phyloP scores from a whole-genome alignment of 2,329 filamentous ascomycete genomes.

The Monosporascus cannonballus region DNA sequence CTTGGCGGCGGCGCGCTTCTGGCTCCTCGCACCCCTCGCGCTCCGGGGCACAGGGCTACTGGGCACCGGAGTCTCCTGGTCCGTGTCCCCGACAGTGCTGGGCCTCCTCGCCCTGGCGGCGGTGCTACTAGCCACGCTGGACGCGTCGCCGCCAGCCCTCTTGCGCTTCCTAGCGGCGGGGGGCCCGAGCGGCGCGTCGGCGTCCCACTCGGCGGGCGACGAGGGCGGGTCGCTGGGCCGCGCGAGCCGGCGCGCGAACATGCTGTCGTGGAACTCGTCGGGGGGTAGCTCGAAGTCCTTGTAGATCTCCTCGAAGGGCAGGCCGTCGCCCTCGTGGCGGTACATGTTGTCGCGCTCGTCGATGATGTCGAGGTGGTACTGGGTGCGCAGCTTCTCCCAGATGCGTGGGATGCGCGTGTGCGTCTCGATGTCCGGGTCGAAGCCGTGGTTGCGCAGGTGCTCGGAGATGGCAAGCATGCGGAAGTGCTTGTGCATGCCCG shows the following conservation, averaged over 20 bases:
- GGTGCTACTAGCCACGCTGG: constrained; percentile 42
- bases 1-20: constrained; percentile 38
- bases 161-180: constrained; percentile 37
- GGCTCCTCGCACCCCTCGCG: constrained; percentile 36
- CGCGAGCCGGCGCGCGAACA: constrained; percentile 34
- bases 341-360: constrained; percentile 72
- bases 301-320: constrained; percentile 53
- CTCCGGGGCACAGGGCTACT: constrained; percentile 34
- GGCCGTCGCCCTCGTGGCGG: constrained; percentile 49
- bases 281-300: constrained; percentile 59
- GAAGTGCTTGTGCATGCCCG: constrained; percentile 90
- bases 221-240: constrained; percentile 37
- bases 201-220: constrained; percentile 40
- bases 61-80: constrained; percentile 37
- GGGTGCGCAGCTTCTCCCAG: constrained; percentile 76
- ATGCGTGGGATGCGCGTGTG: constrained; percentile 90
- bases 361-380: constrained; percentile 81
- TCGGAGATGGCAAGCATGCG: constrained; percentile 83
- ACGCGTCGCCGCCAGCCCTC: constrained; percentile 30
- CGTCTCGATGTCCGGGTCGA: constrained; percentile 59
- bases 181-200: constrained; percentile 19
- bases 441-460: constrained; percentile 73
- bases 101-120: constrained; percentile 35
- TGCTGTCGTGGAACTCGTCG: constrained; percentile 39
- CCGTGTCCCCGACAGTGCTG: constrained; percentile 48